Evolutionary conservation across 2,329 filamentous ascomycete species (phyloP), one percentile per base, ranked within the genome.

Genomic region (Aspergillus pseudotamarii): DNA sequence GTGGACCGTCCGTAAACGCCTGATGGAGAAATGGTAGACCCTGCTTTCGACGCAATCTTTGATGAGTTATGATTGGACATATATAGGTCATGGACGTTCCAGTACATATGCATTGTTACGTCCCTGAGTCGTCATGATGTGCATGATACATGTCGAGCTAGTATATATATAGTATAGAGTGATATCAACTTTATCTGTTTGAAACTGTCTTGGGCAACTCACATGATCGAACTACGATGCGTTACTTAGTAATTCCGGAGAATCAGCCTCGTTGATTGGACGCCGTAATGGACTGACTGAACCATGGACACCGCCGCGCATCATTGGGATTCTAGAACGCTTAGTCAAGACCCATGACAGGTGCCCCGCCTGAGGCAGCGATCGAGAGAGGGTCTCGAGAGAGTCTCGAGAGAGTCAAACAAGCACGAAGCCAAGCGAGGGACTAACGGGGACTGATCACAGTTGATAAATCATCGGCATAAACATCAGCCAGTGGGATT

Each of bases 1-100:
- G 92, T 97, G 94, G 94, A 98, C 94, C 0, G 92, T 94, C 12
- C 83, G 91, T 66, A 91, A 85, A 84, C 93, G 91, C 69, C 81
- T 96, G 67, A 94, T 96, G 90, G 93, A 96, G 85, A 91, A 88
- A 73, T 55, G 51, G 51, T 55, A 55, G 34, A 51, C 12, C 28
- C 19, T 28, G 2, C 12, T 14, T 48, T 26, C 45, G 11, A 10
- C 23, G 43, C n/a, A 12, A 46, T 6, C 5, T 48, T 48, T 48
- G 26, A 51, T 51, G 28, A 32, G 19, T 51, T 32, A 51, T 32
- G 26, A 19, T 51, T 51, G 28, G 16, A 11, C 10, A 11, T n/a
- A 6, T 51, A 16, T 48, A 4, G 26, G n/a, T 46, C 19, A 21
- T 48, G 21, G 23, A 28, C 45, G 43, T 57, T 45, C 16, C 1